phyloP scores from a whole-genome alignment of 176 grass and related monocot genomes.

The Dactylis glomerata region DNA sequence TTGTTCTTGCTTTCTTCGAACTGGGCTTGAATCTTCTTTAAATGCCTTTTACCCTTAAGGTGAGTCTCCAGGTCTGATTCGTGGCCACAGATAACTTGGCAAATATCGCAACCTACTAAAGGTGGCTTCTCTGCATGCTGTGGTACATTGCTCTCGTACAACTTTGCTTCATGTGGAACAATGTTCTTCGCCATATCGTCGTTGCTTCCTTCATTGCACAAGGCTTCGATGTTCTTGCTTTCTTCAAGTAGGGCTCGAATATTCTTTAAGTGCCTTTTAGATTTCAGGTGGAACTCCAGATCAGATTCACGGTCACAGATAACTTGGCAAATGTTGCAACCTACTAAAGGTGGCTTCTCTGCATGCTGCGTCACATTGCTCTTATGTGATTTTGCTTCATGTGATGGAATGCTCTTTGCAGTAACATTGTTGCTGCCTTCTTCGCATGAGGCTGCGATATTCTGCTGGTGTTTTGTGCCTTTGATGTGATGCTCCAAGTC shows the following conservation, averaged over 20 bases:
- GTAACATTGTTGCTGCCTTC: neutral
- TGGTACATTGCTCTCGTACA: neutral
- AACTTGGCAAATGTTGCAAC: constrained; percentile 23
- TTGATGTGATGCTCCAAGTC: neutral
- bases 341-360: neutral
- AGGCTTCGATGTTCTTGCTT: neutral
- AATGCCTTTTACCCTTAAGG: neutral
- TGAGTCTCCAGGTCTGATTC: neutral
- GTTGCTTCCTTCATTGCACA: constrained; percentile 9
- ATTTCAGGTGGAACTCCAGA: neutral
- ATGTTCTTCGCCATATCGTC: neutral
- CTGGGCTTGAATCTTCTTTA: neutral
- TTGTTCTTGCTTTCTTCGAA: neutral
- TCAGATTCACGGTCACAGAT: neutral
- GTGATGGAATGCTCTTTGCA: neutral
- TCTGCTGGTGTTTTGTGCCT: constrained; percentile 21
- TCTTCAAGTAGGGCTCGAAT: neutral
- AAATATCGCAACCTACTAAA: neutral
- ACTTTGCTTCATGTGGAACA: neutral
- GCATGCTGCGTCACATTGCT: neutral
- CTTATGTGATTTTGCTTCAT: neutral
- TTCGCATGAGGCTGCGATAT: neutral
- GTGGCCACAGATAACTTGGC: neutral
- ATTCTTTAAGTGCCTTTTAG: neutral
- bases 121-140: neutral